Evolutionary conservation across 306 rosid species (phyloP), one percentile per base, ranked within the genome.

Genomic region (Hippophae gyantsensis): DNA sequence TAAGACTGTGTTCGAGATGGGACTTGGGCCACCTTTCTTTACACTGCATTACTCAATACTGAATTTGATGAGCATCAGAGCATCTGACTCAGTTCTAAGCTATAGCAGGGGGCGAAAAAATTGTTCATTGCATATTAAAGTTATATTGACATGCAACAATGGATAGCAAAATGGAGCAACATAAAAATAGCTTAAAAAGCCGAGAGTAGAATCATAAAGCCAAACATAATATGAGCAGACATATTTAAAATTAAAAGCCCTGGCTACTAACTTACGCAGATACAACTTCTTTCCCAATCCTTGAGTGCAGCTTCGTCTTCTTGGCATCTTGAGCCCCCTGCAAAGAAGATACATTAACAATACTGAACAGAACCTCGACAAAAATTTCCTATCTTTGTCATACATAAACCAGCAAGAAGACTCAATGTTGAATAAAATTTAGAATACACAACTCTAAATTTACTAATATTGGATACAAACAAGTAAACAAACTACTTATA

Each of bases 201-300:
- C 2, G 53, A 45, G 13, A 10, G 13, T 11, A 56, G 5, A 14
- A 58, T 10, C 52, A 62, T 62, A 61, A 32, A 32, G 38, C 38
- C 3, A 32, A 32, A 32, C 38, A 32, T 32, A 32, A 32, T 32
- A 32, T 32, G 38, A 32, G 38, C 4, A 3, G 38, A 32, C 38
- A 32, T 32, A 32, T 32, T 32, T 2, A 32, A 2, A 32, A 32
- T 32, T 32, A 32, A 32, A 32, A 32, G 38, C 38, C 38, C 38
- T 32, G 54, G 58, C 6, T 10, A 54, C 56, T 59, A 57, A 81
- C 96, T 74, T 81, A 90, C 95, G 98, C 95, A 52, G 95, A 87
- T 52, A 92, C 87, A 54, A 85, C 94, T 60, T 92, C 92, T 85
- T 92, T 92, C 56, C 96, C 98, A 9, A 87, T 85, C 80, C 82